Percentiles rank a stretch among this genome's conserved stretches.
These are phyloP conservation scores for Abrus precatorius DNA, from an alignment of 306 rosid species.

Conservation along the genomic window DNA sequence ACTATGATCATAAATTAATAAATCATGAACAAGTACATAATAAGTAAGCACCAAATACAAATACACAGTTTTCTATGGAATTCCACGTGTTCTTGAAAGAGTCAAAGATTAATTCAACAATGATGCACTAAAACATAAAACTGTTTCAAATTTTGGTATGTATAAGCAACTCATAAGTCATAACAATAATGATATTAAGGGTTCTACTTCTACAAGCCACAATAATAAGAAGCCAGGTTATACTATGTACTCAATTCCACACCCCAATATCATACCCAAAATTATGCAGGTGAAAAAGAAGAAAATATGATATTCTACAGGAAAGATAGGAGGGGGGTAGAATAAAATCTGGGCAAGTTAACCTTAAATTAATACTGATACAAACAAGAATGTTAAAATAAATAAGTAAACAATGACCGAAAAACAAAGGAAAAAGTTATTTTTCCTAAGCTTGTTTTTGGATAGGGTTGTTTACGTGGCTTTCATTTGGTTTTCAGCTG, in stretches of 20 bases:
- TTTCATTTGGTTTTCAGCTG: background rate
- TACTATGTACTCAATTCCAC: background rate
- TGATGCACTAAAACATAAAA: background rate
- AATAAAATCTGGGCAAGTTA: slow-evolving; percentile 18
- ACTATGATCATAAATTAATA: slow-evolving; percentile 16
- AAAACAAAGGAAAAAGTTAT: background rate
- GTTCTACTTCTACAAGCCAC: background rate
- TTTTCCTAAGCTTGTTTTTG: slow-evolving; percentile 1
- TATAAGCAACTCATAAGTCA: slow-evolving; percentile 17
- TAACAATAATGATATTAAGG: slow-evolving; percentile 24
- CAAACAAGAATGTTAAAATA: slow-evolving; percentile 14
- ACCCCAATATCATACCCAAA: slow-evolving; percentile 18
- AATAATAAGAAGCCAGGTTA: slow-evolving; percentile 26
- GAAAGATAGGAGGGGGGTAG: background rate
- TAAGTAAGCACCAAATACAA: slow-evolving; percentile 31
- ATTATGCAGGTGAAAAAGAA: background rate
- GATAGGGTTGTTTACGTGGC: background rate
- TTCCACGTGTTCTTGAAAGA: background rate
- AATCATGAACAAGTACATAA: slow-evolving; percentile 6
- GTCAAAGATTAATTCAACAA: background rate
- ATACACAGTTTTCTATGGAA: slow-evolving; percentile 14
- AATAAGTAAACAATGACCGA: slow-evolving; percentile 10
- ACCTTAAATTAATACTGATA: background rate
- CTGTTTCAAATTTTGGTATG: background rate
- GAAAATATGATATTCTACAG: background rate